These are phyloP conservation scores for Ascochyta lentis DNA, from an alignment of 2,329 filamentous ascomycete genomes.

Conservation along the genomic window DNA sequence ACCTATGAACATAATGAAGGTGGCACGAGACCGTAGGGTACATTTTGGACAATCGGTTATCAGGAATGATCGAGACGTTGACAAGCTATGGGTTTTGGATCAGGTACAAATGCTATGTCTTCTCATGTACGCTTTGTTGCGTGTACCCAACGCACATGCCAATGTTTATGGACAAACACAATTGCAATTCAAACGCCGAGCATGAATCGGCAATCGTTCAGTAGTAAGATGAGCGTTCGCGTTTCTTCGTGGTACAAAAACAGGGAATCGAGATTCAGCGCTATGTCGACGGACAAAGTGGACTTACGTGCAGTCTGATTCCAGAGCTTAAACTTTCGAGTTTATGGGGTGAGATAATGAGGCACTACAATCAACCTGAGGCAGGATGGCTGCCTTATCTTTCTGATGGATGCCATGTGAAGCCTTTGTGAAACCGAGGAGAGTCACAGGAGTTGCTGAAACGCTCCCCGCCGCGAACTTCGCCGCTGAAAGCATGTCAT, in stretches of 20 bases:
- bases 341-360: background rate
- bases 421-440: slow-evolving; percentile 30
- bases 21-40: background rate
- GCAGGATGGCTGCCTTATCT: slow-evolving; percentile 9
- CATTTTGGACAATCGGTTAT: slow-evolving; percentile 18
- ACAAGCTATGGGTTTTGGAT: background rate
- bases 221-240: too few relatives aligned
- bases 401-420: slow-evolving; percentile 19
- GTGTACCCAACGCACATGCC: background rate
- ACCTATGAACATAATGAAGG: background rate
- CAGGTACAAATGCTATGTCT: background rate
- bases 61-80: slow-evolving; percentile 26
- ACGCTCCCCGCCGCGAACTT: slow-evolving; percentile 12
- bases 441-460: slow-evolving; percentile 28
- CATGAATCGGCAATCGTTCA: too few relatives aligned
- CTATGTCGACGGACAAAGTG: background rate
- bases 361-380: slow-evolving; percentile 11
- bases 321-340: background rate
- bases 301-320: background rate
- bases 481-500: background rate
- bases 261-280: background rate
- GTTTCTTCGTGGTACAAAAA: too few relatives aligned
- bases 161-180: too few relatives aligned
- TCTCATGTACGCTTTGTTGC: background rate
- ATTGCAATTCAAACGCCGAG: too few relatives aligned